These are phyloP conservation scores for Pythium insidiosum DNA, from an alignment of 352 stramenopile genomes.

Conservation along the genomic window DNA sequence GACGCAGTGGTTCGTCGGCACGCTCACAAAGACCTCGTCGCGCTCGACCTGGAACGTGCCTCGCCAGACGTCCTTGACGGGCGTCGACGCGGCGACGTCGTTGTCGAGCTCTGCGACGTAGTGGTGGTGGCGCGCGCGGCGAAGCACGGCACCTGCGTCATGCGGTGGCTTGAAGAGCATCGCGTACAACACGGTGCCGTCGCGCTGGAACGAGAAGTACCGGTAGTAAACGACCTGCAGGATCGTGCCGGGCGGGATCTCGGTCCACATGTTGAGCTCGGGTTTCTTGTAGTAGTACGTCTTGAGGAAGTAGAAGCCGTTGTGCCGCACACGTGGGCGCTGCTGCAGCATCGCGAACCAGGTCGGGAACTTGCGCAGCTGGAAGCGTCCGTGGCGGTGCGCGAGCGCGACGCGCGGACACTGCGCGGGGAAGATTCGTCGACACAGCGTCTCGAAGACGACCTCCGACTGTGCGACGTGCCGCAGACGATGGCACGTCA, in stretches of 20 bases:
- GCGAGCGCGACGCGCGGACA: slow-evolving; percentile 30
- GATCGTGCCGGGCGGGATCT: slow-evolving; percentile 58
- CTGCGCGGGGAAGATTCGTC: slow-evolving; percentile 64
- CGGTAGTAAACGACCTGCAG: slow-evolving; percentile 79
- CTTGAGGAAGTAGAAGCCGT: slow-evolving; percentile 74
- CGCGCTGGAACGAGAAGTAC: slow-evolving; percentile 73
- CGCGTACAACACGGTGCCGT: slow-evolving; percentile 63
- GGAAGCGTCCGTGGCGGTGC: slow-evolving; percentile 47
- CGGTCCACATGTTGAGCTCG: slow-evolving; percentile 80
- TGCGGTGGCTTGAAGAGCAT: slow-evolving; percentile 74
- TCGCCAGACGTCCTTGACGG: slow-evolving; percentile 45
- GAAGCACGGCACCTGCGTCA: slow-evolving; percentile 26
- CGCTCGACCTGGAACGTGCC: slow-evolving; percentile 60
- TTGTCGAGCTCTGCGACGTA: slow-evolving; percentile 1
- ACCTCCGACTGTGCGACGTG: slow-evolving; percentile 42
- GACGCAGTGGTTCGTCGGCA: slow-evolving; percentile 56
- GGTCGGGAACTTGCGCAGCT: slow-evolving; percentile 48
- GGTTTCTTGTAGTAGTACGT: slow-evolving; percentile 83
- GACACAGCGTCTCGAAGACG: slow-evolving; percentile 60
- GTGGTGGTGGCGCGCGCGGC: slow-evolving; percentile 2
- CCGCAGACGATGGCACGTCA: slow-evolving; percentile 42
- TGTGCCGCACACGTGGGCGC: slow-evolving; percentile 63
- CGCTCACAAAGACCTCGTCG: slow-evolving; percentile 56
- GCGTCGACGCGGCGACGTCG: neutral
- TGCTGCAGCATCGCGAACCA: slow-evolving; percentile 74